Base-by-base conservation (phyloP, 176 grass and related monocot genomes). In the Aegilops tauschii region DNA sequence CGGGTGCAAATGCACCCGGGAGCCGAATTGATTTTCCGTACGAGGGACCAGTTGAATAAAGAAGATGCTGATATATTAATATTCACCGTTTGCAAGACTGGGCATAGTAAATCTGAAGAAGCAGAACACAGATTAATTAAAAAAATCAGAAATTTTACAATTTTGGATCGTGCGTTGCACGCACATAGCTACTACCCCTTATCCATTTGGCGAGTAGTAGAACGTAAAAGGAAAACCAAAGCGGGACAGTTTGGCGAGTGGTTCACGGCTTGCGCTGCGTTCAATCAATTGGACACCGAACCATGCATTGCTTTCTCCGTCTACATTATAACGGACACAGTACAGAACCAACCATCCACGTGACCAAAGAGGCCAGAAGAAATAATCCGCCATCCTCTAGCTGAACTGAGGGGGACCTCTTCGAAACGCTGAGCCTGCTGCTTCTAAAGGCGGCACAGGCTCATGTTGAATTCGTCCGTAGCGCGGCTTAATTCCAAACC, bases 401-500 rank as follows among this genome's bases (percentile, higher is more conserved):
- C 29, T 67, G 69, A 58, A 30, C 29, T 67, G 69, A 79, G 84
- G 79, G 71, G 73, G 71, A 71, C 64, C 80, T 83, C 79, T 71
- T 83, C 62, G 59, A 61, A 88, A 61, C 50, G 85, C 54, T 73
- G 12, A 52, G 21, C 80, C 76, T 80, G 58, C 68, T 74, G 5
- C 25, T 8, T 73, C 67, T 80, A 77, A 63, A 86, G 62, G 21
- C 17, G 44, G 5, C 61, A 76, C 79, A 83, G 63, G 47, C 27
- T 79, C 9, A 79, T 49, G 73, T 88, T 88, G 14, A 88, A 70
- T 88, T 83, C 37, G 47, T 59, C 63, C 49, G 63, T 78, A 63
- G 21, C 27, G 69, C 20, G 36, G 80, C 20, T 83, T 37, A 71
- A 71, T 40, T 71, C 35, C 35, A 79, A 79, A n/a, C 50, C 45